These are phyloP conservation scores for Trichoderma sp. DNA, from an alignment of 2,329 filamentous ascomycete genomes.

Conservation along the genomic window DNA sequence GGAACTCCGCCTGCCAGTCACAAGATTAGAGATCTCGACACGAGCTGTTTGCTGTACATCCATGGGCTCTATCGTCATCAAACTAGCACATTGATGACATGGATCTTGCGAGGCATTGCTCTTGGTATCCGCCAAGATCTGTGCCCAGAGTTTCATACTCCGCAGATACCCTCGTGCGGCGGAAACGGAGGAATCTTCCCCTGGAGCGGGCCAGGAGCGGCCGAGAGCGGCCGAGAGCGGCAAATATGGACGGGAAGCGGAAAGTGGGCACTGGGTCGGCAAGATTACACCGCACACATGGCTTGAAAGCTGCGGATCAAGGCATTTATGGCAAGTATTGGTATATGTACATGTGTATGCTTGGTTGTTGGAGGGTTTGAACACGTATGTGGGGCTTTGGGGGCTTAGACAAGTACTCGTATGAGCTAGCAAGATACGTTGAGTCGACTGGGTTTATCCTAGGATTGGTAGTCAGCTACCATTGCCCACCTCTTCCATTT, in stretches of 20 bases:
- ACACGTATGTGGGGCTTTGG: not conserved
- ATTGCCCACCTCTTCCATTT: not conserved
- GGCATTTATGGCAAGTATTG: not conserved
- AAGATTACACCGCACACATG: not conserved
- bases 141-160: accelerated
- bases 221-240: too few species aligned
- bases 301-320: not conserved
- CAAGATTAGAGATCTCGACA: not conserved
- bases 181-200: not conserved
- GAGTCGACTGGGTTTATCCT: not conserved
- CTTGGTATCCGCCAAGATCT: not conserved
- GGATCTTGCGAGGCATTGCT: not conserved
- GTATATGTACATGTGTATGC: not conserved
- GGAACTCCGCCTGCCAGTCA: not conserved
- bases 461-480: not conserved
- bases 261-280: not conserved
- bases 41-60: not conserved
- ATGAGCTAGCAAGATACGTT: not conserved
- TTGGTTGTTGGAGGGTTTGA: not conserved
- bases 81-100: not conserved
- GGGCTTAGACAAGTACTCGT: not conserved
- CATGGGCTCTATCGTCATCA: too few species aligned
- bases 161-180: not conserved
- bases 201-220: too few species aligned
- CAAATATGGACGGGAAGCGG: not conserved